Conservation (phyloP, 2,329 filamentous ascomycete genomes). For the Verticillium dahliae region DNA sequence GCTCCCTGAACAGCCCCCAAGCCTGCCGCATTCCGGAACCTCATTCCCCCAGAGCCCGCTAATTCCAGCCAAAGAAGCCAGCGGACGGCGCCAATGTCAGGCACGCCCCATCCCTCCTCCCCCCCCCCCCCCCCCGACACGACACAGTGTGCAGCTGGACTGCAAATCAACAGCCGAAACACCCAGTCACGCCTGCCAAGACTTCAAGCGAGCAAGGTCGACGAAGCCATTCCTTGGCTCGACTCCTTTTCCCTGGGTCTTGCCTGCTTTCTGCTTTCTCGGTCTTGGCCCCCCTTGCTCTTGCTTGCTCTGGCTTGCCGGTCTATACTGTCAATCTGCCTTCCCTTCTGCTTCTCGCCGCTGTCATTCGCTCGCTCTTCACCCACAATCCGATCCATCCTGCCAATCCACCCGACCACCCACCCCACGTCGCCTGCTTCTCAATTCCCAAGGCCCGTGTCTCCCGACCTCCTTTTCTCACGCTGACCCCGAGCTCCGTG, state of each 20-base stretch:
- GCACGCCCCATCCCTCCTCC: not conserved
- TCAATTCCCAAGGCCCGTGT: not conserved
- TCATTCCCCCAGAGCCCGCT: not conserved
- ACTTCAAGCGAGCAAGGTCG: not conserved
- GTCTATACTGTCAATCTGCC: constrained; percentile 1
- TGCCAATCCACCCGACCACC: not conserved
- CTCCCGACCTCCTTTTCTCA: not conserved
- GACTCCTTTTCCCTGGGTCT: not conserved
- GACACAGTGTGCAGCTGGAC: not conserved
- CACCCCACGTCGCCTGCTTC: not conserved
- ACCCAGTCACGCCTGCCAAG: not conserved
- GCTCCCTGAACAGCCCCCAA: not conserved
- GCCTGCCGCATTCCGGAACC: not conserved
- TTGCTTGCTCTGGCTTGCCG: not conserved
- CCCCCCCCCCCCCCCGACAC: not conserved
- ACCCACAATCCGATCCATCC: not conserved
- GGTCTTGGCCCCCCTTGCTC: constrained; percentile 7
- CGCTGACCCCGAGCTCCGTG: not conserved
- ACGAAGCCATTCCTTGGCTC: constrained; percentile 12
- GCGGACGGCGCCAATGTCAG: not conserved
- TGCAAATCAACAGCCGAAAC: not conserved
- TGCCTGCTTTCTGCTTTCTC: constrained; percentile 3
- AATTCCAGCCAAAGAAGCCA: not conserved
- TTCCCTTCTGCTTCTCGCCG: constrained; percentile 3
- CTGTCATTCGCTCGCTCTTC: not conserved